phyloP scores from a whole-genome alignment of 2,329 filamentous ascomycete genomes.

The Monilinia fructicola region DNA sequence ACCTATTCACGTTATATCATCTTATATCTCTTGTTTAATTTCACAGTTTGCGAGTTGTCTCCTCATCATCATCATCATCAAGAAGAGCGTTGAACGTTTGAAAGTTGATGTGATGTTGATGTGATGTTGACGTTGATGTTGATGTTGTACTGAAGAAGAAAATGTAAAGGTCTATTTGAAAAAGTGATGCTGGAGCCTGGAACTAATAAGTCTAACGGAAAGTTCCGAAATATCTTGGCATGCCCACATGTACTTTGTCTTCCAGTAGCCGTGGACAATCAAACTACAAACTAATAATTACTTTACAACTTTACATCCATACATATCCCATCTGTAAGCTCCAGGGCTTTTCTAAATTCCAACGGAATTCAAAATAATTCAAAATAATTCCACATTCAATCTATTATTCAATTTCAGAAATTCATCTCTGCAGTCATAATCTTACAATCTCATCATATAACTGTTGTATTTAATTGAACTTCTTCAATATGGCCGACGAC shows the following conservation, averaged over 20 bases:
- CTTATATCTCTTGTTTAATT: background rate
- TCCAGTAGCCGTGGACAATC: too few species aligned
- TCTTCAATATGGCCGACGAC: conserved; percentile 46
- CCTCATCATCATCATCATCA: background rate
- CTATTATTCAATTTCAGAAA: background rate
- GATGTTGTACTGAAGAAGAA: background rate
- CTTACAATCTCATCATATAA: background rate
- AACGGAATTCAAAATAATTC: conserved; percentile 6
- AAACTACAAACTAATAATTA: too few species aligned
- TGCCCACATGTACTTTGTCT: too few species aligned
- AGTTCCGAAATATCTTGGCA: conserved; percentile 8
- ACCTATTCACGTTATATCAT: background rate
- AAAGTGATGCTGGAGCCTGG: too few species aligned
- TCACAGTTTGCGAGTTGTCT: background rate
- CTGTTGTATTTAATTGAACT: background rate
- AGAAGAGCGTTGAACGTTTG: background rate
- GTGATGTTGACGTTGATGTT: background rate
- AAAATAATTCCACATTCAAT: background rate
- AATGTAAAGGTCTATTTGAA: too few species aligned
- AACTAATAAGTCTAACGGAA: conserved; percentile 5
- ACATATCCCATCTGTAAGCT: background rate
- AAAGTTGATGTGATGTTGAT: background rate
- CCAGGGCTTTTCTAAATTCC: background rate
- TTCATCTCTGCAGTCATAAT: background rate
- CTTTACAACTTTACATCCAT: too few species aligned